Evolutionary conservation across 805 yeast genomes (phyloP), one percentile per base, ranked within the genome.

Genomic region (Candida nanaspora): DNA sequence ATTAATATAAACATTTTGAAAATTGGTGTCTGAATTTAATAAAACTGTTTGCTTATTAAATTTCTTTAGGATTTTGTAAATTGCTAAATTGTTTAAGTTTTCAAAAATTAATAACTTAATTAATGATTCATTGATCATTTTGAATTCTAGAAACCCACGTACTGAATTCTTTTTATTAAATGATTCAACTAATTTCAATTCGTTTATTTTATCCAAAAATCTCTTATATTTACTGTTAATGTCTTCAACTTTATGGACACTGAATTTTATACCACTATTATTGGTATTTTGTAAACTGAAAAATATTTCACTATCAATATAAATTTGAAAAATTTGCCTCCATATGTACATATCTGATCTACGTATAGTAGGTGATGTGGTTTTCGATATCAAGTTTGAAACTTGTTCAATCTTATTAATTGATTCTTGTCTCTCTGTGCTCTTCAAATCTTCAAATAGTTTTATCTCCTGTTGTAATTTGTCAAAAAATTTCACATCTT

Each of bases 41-140:
- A 15, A 9, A 6, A 75, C 61, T 0, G 91, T 83, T 50, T 76
- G 81, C 54, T 83, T 83, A 49, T 84, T 88, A 50, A 84, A 83
- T 53, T 83, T 83, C 55, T 83, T 82, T 52, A 82, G 64, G 45
- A 83, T 83, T 56, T 83, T 83, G 15, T 71, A 61, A 31, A 81
- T 69, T 0, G 91, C 91, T 33, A 75, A 68, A 27, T 72, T 64
- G 57, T 83, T 83, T 44, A 82, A 66, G 8, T 72, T 63, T 50
- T 80, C 83, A 52, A 77, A 83, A 46, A 76, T 74, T 25, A 78
- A 65, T 10, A 76, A 69, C 50, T 75, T 74, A 33, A 83, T 53
- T 18, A 83, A 57, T 41, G 73, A 73, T 26, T 65, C 59, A 53
- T 83, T 83, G 49, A 82, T 51, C 3, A 60, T 57, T 43, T 74